These are phyloP conservation scores for Sarcodon aspratus DNA, from an alignment of 768 basidiomycete genomes.

Conservation along the genomic window DNA sequence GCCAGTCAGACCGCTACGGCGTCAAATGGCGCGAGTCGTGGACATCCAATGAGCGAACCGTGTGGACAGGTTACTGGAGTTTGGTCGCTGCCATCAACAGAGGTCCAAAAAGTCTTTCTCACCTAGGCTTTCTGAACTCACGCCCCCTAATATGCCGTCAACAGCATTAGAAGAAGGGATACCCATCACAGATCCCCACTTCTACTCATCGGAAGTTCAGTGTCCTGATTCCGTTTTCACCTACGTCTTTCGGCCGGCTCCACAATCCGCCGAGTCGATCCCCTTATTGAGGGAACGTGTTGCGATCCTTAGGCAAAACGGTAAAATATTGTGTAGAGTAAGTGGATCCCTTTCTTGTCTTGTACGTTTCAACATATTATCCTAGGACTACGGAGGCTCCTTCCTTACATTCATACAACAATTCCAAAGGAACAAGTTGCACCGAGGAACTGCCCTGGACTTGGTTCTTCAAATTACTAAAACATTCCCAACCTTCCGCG, in stretches of 20 bases:
- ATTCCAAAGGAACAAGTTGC: constrained; percentile 18
- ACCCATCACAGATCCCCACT: constrained; percentile 68
- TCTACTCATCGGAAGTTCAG: constrained; percentile 58
- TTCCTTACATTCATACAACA: constrained; percentile 56
- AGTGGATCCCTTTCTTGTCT: constrained; percentile 13
- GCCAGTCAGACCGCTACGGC: constrained; percentile 50
- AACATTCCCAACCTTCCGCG: constrained; percentile 66
- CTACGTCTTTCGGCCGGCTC: constrained; percentile 53
- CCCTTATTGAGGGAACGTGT: constrained; percentile 67
- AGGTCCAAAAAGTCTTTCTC: constrained; percentile 31
- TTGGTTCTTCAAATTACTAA: constrained; percentile 63
- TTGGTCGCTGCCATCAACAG: constrained; percentile 74
- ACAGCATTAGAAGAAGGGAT: constrained; percentile 67
- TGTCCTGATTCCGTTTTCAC: constrained; percentile 66
- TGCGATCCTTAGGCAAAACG: constrained; percentile 68
- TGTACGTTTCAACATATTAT: neutral
- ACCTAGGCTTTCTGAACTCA: constrained; percentile 1
- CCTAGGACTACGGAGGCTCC: constrained; percentile 58
- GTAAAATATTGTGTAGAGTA: constrained; percentile 59
- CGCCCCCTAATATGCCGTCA: neutral
- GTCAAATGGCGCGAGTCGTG: constrained; percentile 71
- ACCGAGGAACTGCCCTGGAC: constrained; percentile 54
- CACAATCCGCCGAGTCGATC: constrained; percentile 47
- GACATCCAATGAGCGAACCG: constrained; percentile 18
- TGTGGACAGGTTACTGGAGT: constrained; percentile 83